Percentiles rank a stretch among this genome's conserved stretches.
Conservation (phyloP, 768 basidiomycete genomes). For the Favolaschia claudopus region DNA sequence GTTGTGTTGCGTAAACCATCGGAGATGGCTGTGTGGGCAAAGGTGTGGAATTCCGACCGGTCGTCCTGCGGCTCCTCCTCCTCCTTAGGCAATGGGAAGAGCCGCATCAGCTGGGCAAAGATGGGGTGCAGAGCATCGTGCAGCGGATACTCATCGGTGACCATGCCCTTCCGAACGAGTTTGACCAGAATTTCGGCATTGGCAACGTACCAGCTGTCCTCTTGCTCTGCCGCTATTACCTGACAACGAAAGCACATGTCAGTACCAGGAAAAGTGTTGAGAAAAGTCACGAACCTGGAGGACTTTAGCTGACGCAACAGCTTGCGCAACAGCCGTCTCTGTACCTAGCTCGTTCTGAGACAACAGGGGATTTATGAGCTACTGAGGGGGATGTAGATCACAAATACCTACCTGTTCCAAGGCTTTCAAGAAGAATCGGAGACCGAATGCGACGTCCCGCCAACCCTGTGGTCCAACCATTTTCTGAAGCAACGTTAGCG, state of each 20-base stretch:
- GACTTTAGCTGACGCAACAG: constrained; percentile 86
- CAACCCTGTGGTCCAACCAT: constrained; percentile 88
- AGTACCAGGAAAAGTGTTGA: no score
- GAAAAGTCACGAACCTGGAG: no score
- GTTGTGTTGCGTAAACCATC: constrained; percentile 82
- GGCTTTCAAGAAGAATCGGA: constrained; percentile 87
- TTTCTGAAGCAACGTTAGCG: constrained; percentile 71
- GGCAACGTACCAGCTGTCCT: constrained; percentile 78
- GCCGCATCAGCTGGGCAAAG: constrained; percentile 78
- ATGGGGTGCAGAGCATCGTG: constrained; percentile 86
- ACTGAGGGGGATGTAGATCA: background rate
- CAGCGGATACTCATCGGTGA: constrained; percentile 78
- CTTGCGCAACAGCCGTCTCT: constrained; percentile 70
- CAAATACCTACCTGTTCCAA: constrained; percentile 74
- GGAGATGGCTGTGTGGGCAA: constrained; percentile 74
- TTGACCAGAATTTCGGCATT: constrained; percentile 81
- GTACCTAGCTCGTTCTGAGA: constrained; percentile 73
- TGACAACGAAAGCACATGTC: no score
- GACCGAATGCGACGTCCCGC: constrained; percentile 90
- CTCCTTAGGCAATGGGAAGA: constrained; percentile 81
- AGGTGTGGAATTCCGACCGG: constrained; percentile 79
- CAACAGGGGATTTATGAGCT: constrained; percentile 12
- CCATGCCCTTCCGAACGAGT: constrained; percentile 86
- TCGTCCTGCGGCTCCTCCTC: constrained; percentile 80
- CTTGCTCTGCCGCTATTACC: constrained; percentile 84